Base-by-base conservation (phyloP, 768 basidiomycete genomes). In the Termitomyces sp. region DNA sequence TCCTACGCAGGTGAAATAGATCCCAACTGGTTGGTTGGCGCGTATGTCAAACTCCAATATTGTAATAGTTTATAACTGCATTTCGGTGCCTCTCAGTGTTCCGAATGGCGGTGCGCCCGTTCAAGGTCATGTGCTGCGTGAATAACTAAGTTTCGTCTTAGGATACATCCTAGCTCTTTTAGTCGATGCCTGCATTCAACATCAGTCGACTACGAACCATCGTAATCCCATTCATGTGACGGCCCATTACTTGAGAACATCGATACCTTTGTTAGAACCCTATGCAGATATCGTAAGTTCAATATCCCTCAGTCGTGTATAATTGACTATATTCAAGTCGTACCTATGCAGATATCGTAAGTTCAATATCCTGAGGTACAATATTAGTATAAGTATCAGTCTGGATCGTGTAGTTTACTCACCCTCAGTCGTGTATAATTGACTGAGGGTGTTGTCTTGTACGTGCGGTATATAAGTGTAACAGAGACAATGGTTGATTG, bases 131-230 rank as follows among this genome's bases (percentile, higher is more conserved):
- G n/a, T 15, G 52, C 58, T 64, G 6, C 27, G 36, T 30, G 18
- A 49, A 45, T n/a, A 18, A 2, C 2, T 50, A 6, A 34, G 20
- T 18, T 53, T 39, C 39, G 15, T 24, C 20, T 1, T 36, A 89
- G 87, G 87, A 24, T 88, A 86, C 65, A 70, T 82, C 18, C 73
- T 88, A 16, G 83, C 80, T 0, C 69, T 83, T 45, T 69, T 84
- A 20, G 58, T 88, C 0, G 76, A 87, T 39, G 78, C 86, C 20
- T 83, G 81, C 58, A 74, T 83, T 8, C 72, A 76, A 52, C 69
- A 80, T 57, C 86, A 88, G 67, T 70, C 75, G 0, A 58, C 36
- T 27, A 55, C 67, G 3, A 49, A 64, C 13, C 85, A 86, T 67
- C 69, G 65, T 18, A 86, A 88, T 62, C 82, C 82, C 18, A 72